These are phyloP conservation scores for Neurospora sp. DNA, from an alignment of 495 filamentous ascomycete species.

Conservation along the genomic window DNA sequence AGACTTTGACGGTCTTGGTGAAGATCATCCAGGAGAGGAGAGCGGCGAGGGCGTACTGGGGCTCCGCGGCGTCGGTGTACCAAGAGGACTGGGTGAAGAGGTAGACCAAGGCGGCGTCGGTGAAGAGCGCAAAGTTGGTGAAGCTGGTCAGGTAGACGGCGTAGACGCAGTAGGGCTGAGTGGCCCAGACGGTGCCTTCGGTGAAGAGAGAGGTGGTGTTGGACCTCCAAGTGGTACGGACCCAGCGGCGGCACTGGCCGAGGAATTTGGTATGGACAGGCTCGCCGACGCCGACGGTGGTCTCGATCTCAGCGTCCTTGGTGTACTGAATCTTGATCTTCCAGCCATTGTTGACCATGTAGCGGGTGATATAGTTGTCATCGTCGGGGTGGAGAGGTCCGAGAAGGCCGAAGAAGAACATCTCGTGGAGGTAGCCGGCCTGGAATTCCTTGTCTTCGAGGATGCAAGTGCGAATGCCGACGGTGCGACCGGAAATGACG, in stretches of 20 bases:
- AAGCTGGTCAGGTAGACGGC: conserved; percentile 49
- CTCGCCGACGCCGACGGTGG: conserved; percentile 39
- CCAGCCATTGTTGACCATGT: conserved; percentile 45
- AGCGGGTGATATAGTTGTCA: conserved; percentile 62
- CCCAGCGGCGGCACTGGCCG: conserved; percentile 51
- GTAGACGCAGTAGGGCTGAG: conserved; percentile 53
- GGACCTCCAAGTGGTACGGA: conserved; percentile 56
- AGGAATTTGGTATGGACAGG: conserved; percentile 42
- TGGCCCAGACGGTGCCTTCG: conserved; percentile 19
- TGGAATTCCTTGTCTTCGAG: conserved; percentile 35
- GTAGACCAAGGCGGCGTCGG: conserved; percentile 40
- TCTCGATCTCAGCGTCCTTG: conserved; percentile 46
- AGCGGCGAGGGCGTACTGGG: neutral
- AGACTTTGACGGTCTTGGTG: conserved; percentile 52
- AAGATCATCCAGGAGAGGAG: conserved; percentile 35
- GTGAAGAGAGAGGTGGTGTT: conserved; percentile 47
- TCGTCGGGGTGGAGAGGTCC: conserved; percentile 50
- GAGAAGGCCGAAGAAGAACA: conserved; percentile 38
- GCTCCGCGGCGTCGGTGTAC: neutral
- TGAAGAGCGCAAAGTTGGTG: conserved; percentile 48
- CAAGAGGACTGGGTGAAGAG: conserved; percentile 5
- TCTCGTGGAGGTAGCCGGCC: conserved; percentile 47
- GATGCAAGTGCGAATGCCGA: conserved; percentile 38
- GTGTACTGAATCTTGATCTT: conserved; percentile 54
- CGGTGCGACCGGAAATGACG: conserved; percentile 45